phyloP scores from a whole-genome alignment of 2,329 filamentous ascomycete species.

The Hymenoscyphus fructigenus region DNA sequence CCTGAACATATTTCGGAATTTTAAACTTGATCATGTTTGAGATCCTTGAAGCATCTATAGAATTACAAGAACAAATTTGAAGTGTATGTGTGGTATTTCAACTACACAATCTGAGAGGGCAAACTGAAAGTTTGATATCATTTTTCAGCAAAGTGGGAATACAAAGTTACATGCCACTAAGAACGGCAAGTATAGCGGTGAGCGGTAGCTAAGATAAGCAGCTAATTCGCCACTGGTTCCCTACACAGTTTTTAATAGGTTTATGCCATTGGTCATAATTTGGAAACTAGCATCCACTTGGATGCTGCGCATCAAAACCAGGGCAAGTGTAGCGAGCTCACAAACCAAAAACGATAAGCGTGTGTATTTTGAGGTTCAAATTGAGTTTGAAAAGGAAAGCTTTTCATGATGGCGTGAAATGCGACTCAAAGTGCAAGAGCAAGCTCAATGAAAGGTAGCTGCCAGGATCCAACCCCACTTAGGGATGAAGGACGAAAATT shows the following conservation, averaged over 20 bases:
- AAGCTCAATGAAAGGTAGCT: background rate
- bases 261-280: background rate
- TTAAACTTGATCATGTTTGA: background rate
- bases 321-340: background rate
- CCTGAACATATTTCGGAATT: slow-evolving; percentile 31
- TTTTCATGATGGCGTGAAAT: background rate
- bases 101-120: background rate
- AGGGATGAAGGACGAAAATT: background rate
- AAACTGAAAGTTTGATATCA: background rate
- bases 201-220: background rate
- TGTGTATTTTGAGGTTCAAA: background rate
- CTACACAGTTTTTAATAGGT: background rate
- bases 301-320: background rate
- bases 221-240: background rate
- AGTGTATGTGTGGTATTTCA: background rate
- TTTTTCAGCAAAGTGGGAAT: background rate
- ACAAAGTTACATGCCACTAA: background rate
- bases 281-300: background rate
- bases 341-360: background rate
- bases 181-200: background rate
- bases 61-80: background rate
- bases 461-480: background rate
- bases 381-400: background rate
- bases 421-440: background rate
- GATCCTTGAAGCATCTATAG: background rate